phyloP scores from a whole-genome alignment of 1,284 basidiomycete species.

The Stygiomarasmius scandens region DNA sequence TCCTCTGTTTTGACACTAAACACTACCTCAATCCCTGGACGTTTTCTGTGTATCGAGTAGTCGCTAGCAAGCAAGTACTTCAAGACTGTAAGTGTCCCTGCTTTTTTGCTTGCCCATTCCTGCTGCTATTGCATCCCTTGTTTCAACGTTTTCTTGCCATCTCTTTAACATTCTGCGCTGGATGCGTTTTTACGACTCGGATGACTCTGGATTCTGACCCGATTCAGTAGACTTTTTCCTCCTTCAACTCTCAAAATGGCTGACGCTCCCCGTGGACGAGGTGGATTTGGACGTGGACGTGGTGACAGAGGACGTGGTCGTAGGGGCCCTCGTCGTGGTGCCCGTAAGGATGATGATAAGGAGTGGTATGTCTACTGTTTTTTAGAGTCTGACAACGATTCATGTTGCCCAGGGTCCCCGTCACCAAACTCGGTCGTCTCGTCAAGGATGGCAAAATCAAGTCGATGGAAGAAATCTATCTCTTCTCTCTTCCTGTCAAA shows the following conservation, averaged over 20 bases:
- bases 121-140: not conserved
- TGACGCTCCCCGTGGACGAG: conserved; percentile 77
- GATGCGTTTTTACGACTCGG: conserved; percentile 32
- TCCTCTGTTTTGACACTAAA: not conserved
- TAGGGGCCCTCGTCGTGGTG: conserved; percentile 91
- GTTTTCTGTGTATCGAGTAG: not conserved
- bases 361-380: conserved; percentile 77
- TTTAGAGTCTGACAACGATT: not conserved
- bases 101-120: not conserved
- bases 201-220: conserved; percentile 24
- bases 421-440: conserved; percentile 98
- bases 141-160: not conserved
- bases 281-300: conserved; percentile 89
- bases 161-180: conserved; percentile 24
- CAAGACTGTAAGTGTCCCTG: conserved; percentile 17
- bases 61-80: conserved; percentile 8
- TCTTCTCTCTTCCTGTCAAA: conserved; percentile 99
- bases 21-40: not conserved
- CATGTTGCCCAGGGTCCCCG: conserved; percentile 75
- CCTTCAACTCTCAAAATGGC: conserved; percentile 56
- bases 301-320: conserved; percentile 84
- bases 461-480: conserved; percentile 99
- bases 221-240: conserved; percentile 16
- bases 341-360: conserved; percentile 99
- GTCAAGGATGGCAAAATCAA: conserved; percentile 99